Evolutionary conservation across 225 moss, liverwort and hornwort species (phyloP).

Genomic region (Ulota crispa): DNA sequence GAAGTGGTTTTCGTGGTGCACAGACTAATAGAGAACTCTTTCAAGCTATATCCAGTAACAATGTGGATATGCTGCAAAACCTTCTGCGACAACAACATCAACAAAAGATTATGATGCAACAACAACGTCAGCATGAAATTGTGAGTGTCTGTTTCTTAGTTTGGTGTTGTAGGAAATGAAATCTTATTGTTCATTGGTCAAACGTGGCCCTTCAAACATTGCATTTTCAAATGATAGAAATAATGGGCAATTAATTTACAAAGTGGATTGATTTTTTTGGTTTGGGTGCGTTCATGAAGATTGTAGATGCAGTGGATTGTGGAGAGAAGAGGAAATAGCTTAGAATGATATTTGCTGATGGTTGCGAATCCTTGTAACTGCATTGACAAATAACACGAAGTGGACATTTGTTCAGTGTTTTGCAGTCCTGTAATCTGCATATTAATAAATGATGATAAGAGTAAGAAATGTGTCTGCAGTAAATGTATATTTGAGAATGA

Average conservation of each 20-base stretch:
- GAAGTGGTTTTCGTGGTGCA: constrained; percentile 35
- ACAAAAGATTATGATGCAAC: constrained; percentile 58
- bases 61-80: constrained; percentile 71
- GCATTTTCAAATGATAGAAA: neutral
- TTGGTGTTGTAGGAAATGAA: neutral
- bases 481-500: neutral
- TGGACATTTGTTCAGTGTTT: neutral
- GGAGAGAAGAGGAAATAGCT: neutral
- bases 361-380: neutral
- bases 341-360: neutral
- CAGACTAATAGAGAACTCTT: constrained; percentile 78
- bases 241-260: neutral
- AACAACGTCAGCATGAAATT: constrained; percentile 68
- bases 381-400: neutral
- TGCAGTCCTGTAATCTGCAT: neutral
- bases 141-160: constrained; percentile 39
- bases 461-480: neutral
- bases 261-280: neutral
- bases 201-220: neutral
- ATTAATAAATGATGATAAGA: neutral
- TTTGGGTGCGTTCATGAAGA: neutral
- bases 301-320: neutral
- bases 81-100: constrained; percentile 69
- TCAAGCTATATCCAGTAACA: constrained; percentile 65
- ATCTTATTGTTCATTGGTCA: neutral